Evolutionary conservation across 2,329 filamentous ascomycete species (phyloP), one percentile per base, ranked within the genome.

Genomic region (Sporothrix phasma): DNA sequence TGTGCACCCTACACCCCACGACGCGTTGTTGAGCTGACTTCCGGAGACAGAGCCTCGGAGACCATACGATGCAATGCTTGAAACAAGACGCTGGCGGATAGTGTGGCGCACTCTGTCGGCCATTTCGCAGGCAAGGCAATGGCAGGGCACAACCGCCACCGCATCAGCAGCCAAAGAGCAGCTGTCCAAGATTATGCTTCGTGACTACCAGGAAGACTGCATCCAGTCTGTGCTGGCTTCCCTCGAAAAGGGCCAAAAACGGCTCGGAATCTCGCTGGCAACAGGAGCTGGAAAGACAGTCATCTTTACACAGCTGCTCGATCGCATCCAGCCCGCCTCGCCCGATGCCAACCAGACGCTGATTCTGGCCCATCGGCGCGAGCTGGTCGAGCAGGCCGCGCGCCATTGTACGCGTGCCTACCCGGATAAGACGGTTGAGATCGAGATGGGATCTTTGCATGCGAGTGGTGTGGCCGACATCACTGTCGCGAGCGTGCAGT

Each of bases 301-400:
- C 72, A 92, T 99, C 70, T 99, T 99, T 77, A 97, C 93, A 13
- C 92, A 96, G 73, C 82, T 99, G 53, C 96, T 99, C 67, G 86
- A 90, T 70, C 88, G 89, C 65, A 80, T 97, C 60, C 74, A 79
- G 61, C 76, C 86, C 5, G 79, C 78, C 11, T 77, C 79, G 61
- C 73, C 81, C 34, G 72, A 77, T 66, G 88, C 87, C 24, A 84
- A 84, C 1, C 90, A 91, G 72, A 96, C 93, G 0, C 81, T 99
- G 65, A 95, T 99, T 68, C 80, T 99, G 49, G 94, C 92, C 17
- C 94, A 99, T 75, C 87, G 94, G 31, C 86, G 90, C 58, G 94
- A 99, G 76, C 84, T 99, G 1, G 92, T 97, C 31, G 91, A 97
- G 72, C 94, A 99, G 76, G 94, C 94, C 3, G 91, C 90, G 10